Base-by-base conservation (phyloP, 768 basidiomycete genomes). In the Leccinum sublutescens region DNA sequence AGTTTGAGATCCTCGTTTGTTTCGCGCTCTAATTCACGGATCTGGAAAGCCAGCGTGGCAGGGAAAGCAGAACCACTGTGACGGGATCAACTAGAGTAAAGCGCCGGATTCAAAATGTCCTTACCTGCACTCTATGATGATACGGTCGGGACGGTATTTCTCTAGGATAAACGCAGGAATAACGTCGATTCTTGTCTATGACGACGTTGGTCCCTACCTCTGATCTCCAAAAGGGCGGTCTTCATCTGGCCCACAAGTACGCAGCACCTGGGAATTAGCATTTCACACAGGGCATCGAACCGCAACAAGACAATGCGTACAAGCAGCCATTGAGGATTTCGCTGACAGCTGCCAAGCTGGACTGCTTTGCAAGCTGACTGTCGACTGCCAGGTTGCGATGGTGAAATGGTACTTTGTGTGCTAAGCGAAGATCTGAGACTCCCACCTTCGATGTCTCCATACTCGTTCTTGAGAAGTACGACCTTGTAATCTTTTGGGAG, bases 271-370 rank as follows among this genome's bases (percentile, higher is more conserved):
- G 19, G 11, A 15, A 12, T 4, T 33, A 38, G 48, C 27, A 36
- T 29, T 61, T 27, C 60, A 36, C 31, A n/a, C 7, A n/a, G 23
- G 14, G 45, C 52, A 36, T 36, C 40, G 11, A 10, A 9, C 31
- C 19, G 8, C 14, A 17, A 38, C 54, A 17, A 47, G 19, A 52
- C 58, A 72, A 36, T 19, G 62, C 67, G 72, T 65, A 95, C 94
- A 96, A 85, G 81, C 94, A 97, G n/a, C 94, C 95, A 73, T 96
- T 97, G 63, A 95, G 74, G 54, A 98, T 97, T 74, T 98, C 95
- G 66, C 87, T 92, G 57, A 98, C 94, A 1, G 91, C 93, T 17
- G 91, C 76, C 47, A 98, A 76, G 53, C 85, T 88, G 1, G 89
- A 92, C 67, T 95, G 88, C 59, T 86, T 82, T 14, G 93, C 94